Evolutionary conservation across 2,329 filamentous ascomycete genomes (phyloP).

Genomic region (Ceratocystis cacaofunesta): DNA sequence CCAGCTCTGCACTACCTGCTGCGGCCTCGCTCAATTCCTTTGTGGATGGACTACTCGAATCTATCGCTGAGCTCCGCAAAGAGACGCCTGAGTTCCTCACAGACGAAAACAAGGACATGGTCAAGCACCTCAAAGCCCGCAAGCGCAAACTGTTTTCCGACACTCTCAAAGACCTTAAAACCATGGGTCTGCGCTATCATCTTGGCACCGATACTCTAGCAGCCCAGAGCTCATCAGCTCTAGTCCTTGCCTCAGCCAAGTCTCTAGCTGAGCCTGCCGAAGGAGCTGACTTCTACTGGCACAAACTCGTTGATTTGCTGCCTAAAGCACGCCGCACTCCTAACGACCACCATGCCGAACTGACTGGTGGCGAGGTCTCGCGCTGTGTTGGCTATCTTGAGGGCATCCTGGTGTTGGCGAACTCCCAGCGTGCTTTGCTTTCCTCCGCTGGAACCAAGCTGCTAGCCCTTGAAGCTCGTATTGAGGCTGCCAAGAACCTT

Average conservation of each 20-base stretch:
- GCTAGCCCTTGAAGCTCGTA: not conserved
- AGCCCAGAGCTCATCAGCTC: slow-evolving; percentile 55
- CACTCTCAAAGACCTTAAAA: slow-evolving; percentile 63
- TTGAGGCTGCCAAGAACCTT: slow-evolving; percentile 6
- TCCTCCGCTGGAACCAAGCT: slow-evolving; percentile 18
- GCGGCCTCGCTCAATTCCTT: slow-evolving; percentile 50
- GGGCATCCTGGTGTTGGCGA: slow-evolving; percentile 54
- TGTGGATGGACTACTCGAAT: slow-evolving; percentile 43
- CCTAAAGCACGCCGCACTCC: slow-evolving; percentile 50
- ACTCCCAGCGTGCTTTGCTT: slow-evolving; percentile 42
- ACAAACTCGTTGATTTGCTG: slow-evolving; percentile 62
- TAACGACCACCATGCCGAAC: slow-evolving; percentile 66
- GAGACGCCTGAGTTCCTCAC: slow-evolving; percentile 69
- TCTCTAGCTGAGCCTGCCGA: slow-evolving; percentile 25
- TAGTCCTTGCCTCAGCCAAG: slow-evolving; percentile 48
- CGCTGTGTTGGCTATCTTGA: slow-evolving; percentile 78
- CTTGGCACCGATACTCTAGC: slow-evolving; percentile 57
- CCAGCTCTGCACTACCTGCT: slow-evolving; percentile 38
- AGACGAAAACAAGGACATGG: slow-evolving; percentile 68
- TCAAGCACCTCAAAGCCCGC: slow-evolving; percentile 79
- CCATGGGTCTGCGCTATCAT: slow-evolving; percentile 83
- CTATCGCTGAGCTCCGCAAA: slow-evolving; percentile 58
- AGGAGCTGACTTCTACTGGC: slow-evolving; percentile 34
- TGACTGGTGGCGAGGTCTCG: slow-evolving; percentile 64
- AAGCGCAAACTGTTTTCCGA: slow-evolving; percentile 87